Conservation (phyloP, 2,329 filamentous ascomycete genomes). For the Clarireedia hainanense region DNA sequence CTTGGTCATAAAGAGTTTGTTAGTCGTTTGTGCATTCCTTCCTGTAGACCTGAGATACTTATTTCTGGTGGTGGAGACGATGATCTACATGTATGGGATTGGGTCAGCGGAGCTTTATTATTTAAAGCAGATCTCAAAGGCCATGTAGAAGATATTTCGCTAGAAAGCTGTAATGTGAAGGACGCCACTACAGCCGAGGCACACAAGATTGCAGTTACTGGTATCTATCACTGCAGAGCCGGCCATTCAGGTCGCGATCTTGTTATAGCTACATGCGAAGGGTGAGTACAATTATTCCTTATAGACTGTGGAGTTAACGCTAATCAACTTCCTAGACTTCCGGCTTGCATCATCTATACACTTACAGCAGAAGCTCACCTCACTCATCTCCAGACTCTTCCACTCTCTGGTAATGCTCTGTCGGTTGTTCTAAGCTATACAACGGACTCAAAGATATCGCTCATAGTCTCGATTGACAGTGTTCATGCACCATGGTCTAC, state of each 20-base stretch:
- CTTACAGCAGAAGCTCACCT: slow-evolving; percentile 44
- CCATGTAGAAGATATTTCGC: slow-evolving; percentile 37
- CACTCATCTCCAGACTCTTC: slow-evolving; percentile 41
- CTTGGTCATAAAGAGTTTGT: slow-evolving; percentile 84
- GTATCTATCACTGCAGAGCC: slow-evolving; percentile 25
- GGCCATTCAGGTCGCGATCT: slow-evolving; percentile 31
- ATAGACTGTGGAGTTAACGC: too few species aligned
- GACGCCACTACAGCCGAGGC: slow-evolving; percentile 7
- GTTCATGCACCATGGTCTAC: slow-evolving; percentile 44
- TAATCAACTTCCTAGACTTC: slow-evolving; percentile 34
- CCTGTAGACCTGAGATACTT: slow-evolving; percentile 49
- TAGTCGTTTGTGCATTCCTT: slow-evolving; percentile 62
- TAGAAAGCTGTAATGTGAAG: background rate
- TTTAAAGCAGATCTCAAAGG: slow-evolving; percentile 45
- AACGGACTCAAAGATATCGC: slow-evolving; percentile 26
- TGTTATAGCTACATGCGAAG: slow-evolving; percentile 48
- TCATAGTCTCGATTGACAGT: slow-evolving; percentile 45
- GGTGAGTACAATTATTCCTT: slow-evolving; percentile 35
- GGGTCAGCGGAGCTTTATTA: slow-evolving; percentile 44
- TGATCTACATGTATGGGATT: slow-evolving; percentile 75
- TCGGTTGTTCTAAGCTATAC: slow-evolving; percentile 10
- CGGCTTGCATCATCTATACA: slow-evolving; percentile 60
- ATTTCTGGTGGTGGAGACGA: slow-evolving; percentile 84
- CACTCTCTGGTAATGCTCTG: slow-evolving; percentile 54
- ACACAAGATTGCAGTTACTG: slow-evolving; percentile 31